phyloP scores from a whole-genome alignment of 805 yeast species.

The Kazachstania martiniae region DNA sequence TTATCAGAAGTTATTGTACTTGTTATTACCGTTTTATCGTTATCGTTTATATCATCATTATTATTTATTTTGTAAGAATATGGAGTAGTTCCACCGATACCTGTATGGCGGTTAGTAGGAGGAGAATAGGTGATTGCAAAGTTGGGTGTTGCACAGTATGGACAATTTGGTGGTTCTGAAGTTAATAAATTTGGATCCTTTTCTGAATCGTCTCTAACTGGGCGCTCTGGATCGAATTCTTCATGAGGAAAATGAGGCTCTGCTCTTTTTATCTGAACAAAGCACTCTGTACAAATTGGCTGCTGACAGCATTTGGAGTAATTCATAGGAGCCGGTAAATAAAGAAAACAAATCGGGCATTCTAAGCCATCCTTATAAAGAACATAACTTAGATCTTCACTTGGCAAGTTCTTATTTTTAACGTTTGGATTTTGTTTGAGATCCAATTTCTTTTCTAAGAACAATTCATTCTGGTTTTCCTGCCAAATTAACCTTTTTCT shows the following conservation, averaged over 20 bases:
- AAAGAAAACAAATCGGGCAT: slow-evolving; percentile 33
- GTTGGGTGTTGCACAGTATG: slow-evolving; percentile 81
- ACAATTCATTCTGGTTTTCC: slow-evolving; percentile 49
- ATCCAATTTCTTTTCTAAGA: slow-evolving; percentile 40
- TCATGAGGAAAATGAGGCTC: slow-evolving; percentile 73
- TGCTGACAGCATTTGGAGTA: slow-evolving; percentile 82
- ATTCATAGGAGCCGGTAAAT: slow-evolving; percentile 50
- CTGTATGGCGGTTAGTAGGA: slow-evolving; percentile 41
- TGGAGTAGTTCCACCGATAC: slow-evolving; percentile 48
- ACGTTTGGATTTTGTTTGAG: slow-evolving; percentile 15
- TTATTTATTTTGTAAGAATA: slow-evolving; percentile 19
- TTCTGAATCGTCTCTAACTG: slow-evolving; percentile 19
- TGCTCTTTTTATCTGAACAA: slow-evolving; percentile 80
- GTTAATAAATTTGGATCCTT: slow-evolving; percentile 53
- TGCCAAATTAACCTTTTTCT: slow-evolving; percentile 37
- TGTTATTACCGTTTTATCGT: neutral
- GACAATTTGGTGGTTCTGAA: slow-evolving; percentile 85
- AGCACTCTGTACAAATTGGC: slow-evolving; percentile 92
- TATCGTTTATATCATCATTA: neutral
- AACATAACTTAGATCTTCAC: slow-evolving; percentile 36
- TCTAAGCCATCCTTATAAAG: slow-evolving; percentile 51
- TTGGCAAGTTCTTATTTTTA: slow-evolving; percentile 17
- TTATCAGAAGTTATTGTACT: slow-evolving; percentile 52
- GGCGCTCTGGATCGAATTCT: slow-evolving; percentile 27
- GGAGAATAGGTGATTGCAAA: slow-evolving; percentile 81